Base-by-base conservation (phyloP, 1,139 yeast species). In the Taiozyma sp. region DNA sequence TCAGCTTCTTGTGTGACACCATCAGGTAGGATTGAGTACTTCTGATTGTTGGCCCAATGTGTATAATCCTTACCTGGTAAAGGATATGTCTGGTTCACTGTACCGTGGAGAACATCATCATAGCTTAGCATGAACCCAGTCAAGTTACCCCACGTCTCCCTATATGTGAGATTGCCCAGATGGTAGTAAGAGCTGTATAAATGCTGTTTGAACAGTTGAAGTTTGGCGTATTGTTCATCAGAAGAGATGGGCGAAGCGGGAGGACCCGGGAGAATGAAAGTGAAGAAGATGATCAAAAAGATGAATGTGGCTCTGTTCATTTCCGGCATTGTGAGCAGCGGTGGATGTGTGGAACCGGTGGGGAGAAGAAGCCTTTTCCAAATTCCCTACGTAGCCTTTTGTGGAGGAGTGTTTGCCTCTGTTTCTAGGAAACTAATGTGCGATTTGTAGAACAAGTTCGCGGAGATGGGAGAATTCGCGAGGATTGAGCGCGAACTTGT, bases 111-210 rank as follows among this genome's bases (percentile, higher is more conserved):
- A 35, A 72, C 74, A 63, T 86, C 93, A 10, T 71, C 68, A 59
- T 84, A 87, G 47, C 85, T 81, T 51, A 82, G 67, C 61, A 72
- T 74, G 55, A 84, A 78, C 9, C 96, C 96, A 0, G 95, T 86
- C 11, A 88, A 65, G 59, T 87, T 85, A 1, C 86, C 87, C 63
- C 84, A 85, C 9, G 89, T 89, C 4, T 67, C 56, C 19, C 62
- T 53, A 63, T 77, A 83, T 2, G 76, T 71, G 41, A 80, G 70
- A 39, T 71, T 67, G 16, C 58, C 56, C 42, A 85, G 66, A 13
- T 68, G 65, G 3, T 65, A 58, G 52, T 60, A 65, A 42, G 72
- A 66, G 10, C 62, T 56, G 29, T 62, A 61, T 1, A 76, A 57
- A 45, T 72, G 71, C 8, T 68, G 61, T 49, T 71, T 62, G 48